Percentiles rank a stretch among this genome's conserved stretches.
Conservation (phyloP, 768 basidiomycete species). For the Macrolepiota fuliginosa region DNA sequence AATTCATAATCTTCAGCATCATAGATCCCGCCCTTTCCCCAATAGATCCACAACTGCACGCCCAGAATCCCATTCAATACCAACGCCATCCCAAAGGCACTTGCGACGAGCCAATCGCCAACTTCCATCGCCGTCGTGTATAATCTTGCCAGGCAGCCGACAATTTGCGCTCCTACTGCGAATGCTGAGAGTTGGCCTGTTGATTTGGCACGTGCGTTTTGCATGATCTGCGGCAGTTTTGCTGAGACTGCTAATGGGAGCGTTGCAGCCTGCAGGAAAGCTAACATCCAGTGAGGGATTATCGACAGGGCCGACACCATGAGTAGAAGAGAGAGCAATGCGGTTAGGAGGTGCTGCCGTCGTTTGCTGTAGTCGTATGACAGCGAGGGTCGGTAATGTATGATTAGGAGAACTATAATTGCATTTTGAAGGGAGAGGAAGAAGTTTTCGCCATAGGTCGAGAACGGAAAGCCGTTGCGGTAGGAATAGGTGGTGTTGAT, state of each 20-base stretch:
- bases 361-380: slow-evolving; percentile 24
- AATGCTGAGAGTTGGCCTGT: slow-evolving; percentile 95
- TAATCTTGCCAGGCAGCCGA: slow-evolving; percentile 84
- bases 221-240: slow-evolving; percentile 89
- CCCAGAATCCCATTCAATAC: slow-evolving; percentile 79
- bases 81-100: slow-evolving; percentile 82
- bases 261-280: slow-evolving; percentile 77
- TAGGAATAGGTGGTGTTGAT: slow-evolving; percentile 87
- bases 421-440: slow-evolving; percentile 90
- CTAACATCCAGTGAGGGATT: slow-evolving; percentile 48
- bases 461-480: slow-evolving; percentile 88
- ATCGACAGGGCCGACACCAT: slow-evolving; percentile 35
- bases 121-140: slow-evolving; percentile 93
- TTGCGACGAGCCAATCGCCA: slow-evolving; percentile 73
- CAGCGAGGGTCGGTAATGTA: slow-evolving; percentile 47
- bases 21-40: slow-evolving; percentile 50
- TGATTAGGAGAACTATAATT: slow-evolving; percentile 83
- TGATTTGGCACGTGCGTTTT: slow-evolving; percentile 70
- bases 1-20: slow-evolving; percentile 12
- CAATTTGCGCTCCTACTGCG: slow-evolving; percentile 83
- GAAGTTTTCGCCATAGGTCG: slow-evolving; percentile 97
- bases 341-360: slow-evolving; percentile 27
- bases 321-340: slow-evolving; percentile 22
- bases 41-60: slow-evolving; percentile 80
- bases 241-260: slow-evolving; percentile 90